phyloP scores from a whole-genome alignment of 2,329 filamentous ascomycete species.

The Verticillium nonalfalfae region DNA sequence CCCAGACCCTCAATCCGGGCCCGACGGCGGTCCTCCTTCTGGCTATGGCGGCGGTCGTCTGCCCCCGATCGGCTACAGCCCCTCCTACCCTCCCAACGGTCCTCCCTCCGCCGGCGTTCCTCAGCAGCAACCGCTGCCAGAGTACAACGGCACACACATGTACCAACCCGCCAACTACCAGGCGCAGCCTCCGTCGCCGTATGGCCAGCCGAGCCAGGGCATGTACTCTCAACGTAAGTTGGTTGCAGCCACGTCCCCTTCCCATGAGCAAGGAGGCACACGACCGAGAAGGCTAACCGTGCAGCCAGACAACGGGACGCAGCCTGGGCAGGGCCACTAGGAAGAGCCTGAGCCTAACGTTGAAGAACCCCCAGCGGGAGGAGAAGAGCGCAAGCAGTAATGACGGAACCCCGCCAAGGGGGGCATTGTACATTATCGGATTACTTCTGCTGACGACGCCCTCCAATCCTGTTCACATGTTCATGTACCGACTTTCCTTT shows the following conservation, averaged over 20 bases:
- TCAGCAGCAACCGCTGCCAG: conserved; percentile 41
- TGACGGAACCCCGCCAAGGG: background rate
- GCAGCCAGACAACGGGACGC: conserved; percentile 14
- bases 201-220: conserved; percentile 48
- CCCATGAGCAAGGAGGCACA: background rate
- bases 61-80: conserved; percentile 69
- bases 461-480: background rate
- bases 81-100: conserved; percentile 49
- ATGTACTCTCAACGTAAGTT: conserved; percentile 52
- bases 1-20: conserved; percentile 36
- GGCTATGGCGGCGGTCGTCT: conserved; percentile 55
- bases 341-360: background rate
- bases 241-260: background rate
- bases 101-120: conserved; percentile 47
- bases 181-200: conserved; percentile 52
- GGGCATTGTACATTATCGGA: background rate
- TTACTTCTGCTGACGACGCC: background rate
- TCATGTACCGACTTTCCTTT: background rate
- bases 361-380: background rate
- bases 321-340: conserved; percentile 10
- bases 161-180: conserved; percentile 46
- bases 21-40: conserved; percentile 45
- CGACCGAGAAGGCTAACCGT: conserved; percentile 1
- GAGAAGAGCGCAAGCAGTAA: background rate
- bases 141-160: conserved; percentile 49